Evolutionary conservation across 1,284 basidiomycete genomes (phyloP).

Genomic region (Hemileia vastatrix): DNA sequence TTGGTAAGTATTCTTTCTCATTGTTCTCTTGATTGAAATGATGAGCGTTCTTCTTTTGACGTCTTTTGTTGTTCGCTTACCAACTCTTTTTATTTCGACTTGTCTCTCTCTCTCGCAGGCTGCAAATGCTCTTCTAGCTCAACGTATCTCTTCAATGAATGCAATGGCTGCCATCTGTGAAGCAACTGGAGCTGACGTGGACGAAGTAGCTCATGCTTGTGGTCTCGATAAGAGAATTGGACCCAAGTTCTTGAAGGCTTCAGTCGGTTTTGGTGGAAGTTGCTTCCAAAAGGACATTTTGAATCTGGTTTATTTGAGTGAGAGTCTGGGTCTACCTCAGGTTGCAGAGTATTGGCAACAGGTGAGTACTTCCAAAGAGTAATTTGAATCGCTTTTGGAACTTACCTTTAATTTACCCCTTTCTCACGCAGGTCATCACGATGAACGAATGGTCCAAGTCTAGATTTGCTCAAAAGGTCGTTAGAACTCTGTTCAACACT

Average conservation of each 20-base stretch:
- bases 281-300: slow-evolving; percentile 99
- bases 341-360: slow-evolving; percentile 88
- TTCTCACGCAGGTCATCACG: slow-evolving; percentile 65
- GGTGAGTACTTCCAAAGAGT: slow-evolving; percentile 32
- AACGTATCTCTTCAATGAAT: slow-evolving; percentile 92
- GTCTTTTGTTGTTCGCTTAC: no score
- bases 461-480: slow-evolving; percentile 46
- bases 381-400: neutral
- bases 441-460: slow-evolving; percentile 96
- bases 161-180: slow-evolving; percentile 97
- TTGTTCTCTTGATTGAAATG: no score
- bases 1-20: slow-evolving; percentile 47
- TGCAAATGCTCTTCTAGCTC: slow-evolving; percentile 93
- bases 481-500: slow-evolving; percentile 81
- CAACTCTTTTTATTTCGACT: neutral
- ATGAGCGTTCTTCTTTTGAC: neutral
- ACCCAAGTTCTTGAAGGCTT: slow-evolving; percentile 86
- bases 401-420: no score
- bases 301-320: slow-evolving; percentile 91
- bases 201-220: slow-evolving; percentile 89
- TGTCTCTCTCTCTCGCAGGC: slow-evolving; percentile 47
- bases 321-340: slow-evolving; percentile 84
- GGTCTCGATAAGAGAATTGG: slow-evolving; percentile 87
- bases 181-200: slow-evolving; percentile 96
- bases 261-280: slow-evolving; percentile 91